Evolutionary conservation across 805 yeast genomes (phyloP), one percentile per base, ranked within the genome.

Genomic region (Cyberlindnera samutprakarnensis): DNA sequence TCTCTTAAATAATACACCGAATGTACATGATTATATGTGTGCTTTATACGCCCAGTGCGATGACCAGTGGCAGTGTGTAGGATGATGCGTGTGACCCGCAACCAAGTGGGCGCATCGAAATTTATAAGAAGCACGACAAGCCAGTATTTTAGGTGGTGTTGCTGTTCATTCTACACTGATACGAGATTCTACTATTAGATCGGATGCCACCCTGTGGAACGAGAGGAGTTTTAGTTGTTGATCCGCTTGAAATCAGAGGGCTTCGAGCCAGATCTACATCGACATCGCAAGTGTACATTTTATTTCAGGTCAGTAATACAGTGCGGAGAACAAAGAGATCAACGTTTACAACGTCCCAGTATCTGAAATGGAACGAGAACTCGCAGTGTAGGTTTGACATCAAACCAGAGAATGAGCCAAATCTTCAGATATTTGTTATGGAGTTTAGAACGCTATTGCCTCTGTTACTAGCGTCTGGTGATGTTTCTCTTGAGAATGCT

Each of bases 371-470:
- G 54, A 29, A 14, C 2, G 52, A 47, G 11, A 38, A 37, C 14
- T 49, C 54, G 11, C 51, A 47, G 21, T 32, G 49, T 19, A 31
- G 48, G 5, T 46, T 49, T 30, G 47, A 46, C 15, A 45, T 47
- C 10, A 36, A 33, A 8, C 47, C 48, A 0, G 37, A 35, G 4
- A 30, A 24, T 1, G 15, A 19, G 2, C 45, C 51, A 0, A 31
- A 35, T 4, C 27, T 49, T 17, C 31, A 23, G 13, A 33, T 48
- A 1, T 41, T 25, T 21, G 30, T 46, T 12, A 42, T 49, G 49
- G 47, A 48, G 25, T 21, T 17, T 3, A 14, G 23, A 4, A 22
- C 25, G 13, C 13, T 33, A 2, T 18, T 41, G 6, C 52, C 52
- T 1, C 12, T 23, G 7, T 35, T 45, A 4, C 7, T 49, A 4